Evolutionary conservation across 1,284 basidiomycete species (phyloP).

Genomic region (Lentinula novae-zelandiae): DNA sequence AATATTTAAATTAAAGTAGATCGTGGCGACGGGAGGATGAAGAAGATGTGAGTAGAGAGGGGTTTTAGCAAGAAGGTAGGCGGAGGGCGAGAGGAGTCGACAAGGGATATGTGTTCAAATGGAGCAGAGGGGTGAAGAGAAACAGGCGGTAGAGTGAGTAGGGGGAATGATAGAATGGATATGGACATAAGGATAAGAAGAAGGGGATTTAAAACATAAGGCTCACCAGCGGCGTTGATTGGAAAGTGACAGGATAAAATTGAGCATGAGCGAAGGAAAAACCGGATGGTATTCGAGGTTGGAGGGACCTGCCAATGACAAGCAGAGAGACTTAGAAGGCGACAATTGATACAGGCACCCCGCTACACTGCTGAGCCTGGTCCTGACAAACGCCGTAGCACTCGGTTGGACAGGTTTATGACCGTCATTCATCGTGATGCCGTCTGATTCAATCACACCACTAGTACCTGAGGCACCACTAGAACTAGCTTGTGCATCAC

Average conservation of each 20-base stretch:
- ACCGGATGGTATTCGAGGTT: too few species aligned
- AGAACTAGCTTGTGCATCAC: not conserved
- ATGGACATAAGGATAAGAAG: slow-evolving; percentile 48
- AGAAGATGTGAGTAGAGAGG: too few species aligned
- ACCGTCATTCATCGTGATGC: not conserved
- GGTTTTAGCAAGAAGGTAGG: too few species aligned
- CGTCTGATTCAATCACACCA: too few species aligned
- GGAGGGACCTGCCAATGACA: too few species aligned
- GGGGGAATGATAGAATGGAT: slow-evolving; percentile 67
- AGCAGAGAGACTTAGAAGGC: not conserved
- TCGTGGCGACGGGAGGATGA: too few species aligned
- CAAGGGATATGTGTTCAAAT: slow-evolving; percentile 64
- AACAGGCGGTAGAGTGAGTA: slow-evolving; percentile 53
- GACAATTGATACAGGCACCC: slow-evolving; percentile 65
- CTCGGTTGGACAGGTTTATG: slow-evolving; percentile 58
- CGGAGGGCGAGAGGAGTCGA: slow-evolving; percentile 26
- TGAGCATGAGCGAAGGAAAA: too few species aligned
- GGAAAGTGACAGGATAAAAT: slow-evolving; percentile 49
- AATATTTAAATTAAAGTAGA: too few species aligned
- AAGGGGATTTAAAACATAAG: slow-evolving; percentile 52
- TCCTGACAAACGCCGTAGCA: slow-evolving; percentile 66
- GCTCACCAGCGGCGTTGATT: slow-evolving; percentile 71
- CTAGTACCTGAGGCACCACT: not conserved
- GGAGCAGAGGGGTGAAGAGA: slow-evolving; percentile 41
- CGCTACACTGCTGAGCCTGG: slow-evolving; percentile 76